Evolutionary conservation across 2,329 filamentous ascomycete species (phyloP), one percentile per base, ranked within the genome.

Genomic region (Fusarium falciforme): DNA sequence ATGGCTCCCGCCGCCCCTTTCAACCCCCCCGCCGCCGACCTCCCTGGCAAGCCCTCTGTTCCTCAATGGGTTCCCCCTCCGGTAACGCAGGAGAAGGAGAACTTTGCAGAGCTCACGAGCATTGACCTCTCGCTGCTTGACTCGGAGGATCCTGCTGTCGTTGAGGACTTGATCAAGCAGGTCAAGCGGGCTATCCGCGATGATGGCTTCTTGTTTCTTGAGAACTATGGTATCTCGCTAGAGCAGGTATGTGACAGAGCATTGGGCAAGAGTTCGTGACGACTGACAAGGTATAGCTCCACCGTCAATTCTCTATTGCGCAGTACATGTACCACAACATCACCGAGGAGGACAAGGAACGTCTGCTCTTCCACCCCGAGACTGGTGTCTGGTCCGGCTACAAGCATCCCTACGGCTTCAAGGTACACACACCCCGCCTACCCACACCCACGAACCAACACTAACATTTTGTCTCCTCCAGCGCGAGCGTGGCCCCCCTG

Each of bases 321-420:
- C 86, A 88, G 60, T 88, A 87, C 61, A 71, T 87, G 36, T 86
- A 87, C 78, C 71, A 82, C 40, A 87, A 88, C 68, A 88, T 88
- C 27, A 84, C 80, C 16, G 84, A 87, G 8, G 84, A 86, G 64
- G 87, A 88, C 72, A 87, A 87, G 73, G 75, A 86, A 64, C 81
- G 83, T 2, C 82, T 88, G 17, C 82, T 87, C 0, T 88, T 86
- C 72, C 77, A 84, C 70, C 86, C 86, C 0, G 83, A 86, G 5
- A 67, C 67, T 0, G 87, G 87, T n/a, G 73, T 80, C 1, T 88
- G 84, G 83, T 86, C 86, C 5, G 86, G 86, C 0, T 88, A 86
- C 77, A 88, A 88, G 76, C 86, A 82, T 70, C 85, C 71, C n/a
- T 85, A 79, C 76, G 86, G 81, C 70, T 86, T 82, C 80, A 85